Percentiles rank a stretch among this genome's conserved stretches.
Evolutionary conservation across 208 protist species (phyloP).

Genomic region (Phytomonas francai): DNA sequence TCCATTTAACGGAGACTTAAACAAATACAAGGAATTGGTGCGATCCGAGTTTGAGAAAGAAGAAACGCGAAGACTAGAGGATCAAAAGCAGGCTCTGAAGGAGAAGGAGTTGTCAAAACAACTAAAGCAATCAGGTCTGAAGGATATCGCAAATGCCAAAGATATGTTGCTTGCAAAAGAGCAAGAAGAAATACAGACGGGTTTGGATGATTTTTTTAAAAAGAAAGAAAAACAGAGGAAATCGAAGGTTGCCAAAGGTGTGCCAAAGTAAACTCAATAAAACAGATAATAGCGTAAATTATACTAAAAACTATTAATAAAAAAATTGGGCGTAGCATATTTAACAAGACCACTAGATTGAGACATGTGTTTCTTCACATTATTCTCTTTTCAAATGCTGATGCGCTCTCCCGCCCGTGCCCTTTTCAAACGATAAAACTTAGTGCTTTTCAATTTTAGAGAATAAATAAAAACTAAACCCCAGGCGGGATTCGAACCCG

Average conservation of each 20-base stretch:
- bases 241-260: conserved; percentile 28
- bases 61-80: conserved; percentile 41
- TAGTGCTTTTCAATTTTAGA: neutral
- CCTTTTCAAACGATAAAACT: neutral
- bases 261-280: conserved; percentile 3
- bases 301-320: neutral
- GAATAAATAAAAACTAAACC: conserved; percentile 21
- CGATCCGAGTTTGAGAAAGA: conserved; percentile 61
- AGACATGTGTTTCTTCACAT: neutral
- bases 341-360: neutral
- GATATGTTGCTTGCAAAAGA: conserved; percentile 30
- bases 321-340: neutral
- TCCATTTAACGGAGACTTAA: conserved; percentile 69
- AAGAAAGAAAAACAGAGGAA: conserved; percentile 56
- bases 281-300: neutral
- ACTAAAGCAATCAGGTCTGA: conserved; percentile 34
- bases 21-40: conserved; percentile 82
- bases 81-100: conserved; percentile 32
- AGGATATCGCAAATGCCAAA: conserved; percentile 32
- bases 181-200: conserved; percentile 16
- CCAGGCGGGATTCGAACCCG: conserved; percentile 73
- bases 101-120: conserved; percentile 45
- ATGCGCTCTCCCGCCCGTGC: neutral
- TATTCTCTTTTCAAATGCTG: neutral
- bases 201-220: conserved; percentile 26